Evolutionary conservation across 108 stramenopile species (phyloP).

Genomic region (Conticribra weissflogii): DNA sequence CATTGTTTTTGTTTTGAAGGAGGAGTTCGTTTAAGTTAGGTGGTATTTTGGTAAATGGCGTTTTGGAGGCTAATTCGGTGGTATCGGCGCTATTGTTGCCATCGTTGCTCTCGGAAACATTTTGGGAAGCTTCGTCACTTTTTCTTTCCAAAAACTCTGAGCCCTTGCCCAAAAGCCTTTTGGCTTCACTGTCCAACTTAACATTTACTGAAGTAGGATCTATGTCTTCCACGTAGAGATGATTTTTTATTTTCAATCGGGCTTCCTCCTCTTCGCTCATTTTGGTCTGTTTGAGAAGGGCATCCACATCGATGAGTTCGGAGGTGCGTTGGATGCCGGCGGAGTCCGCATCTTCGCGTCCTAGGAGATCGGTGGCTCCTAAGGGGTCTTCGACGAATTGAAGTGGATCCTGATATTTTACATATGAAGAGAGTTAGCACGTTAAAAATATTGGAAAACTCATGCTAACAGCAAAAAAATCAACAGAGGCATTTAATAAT

Average conservation of each 20-base stretch:
- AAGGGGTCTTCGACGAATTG: conserved; percentile 78
- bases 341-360: conserved; percentile 48
- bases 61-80: conserved; percentile 10
- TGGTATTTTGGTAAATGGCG: conserved; percentile 21
- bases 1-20: conserved; percentile 59
- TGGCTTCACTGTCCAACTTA: conserved; percentile 55
- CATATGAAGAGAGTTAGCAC: too few species aligned
- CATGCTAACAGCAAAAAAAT: background rate
- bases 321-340: conserved; percentile 35
- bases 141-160: conserved; percentile 20
- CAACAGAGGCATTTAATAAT: too few species aligned
- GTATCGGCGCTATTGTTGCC: background rate
- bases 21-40: conserved; percentile 29
- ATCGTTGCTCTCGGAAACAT: background rate
- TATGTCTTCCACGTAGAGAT: conserved; percentile 76
- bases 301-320: conserved; percentile 77
- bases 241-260: conserved; percentile 55
- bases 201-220: conserved; percentile 59
- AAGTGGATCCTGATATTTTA: conserved; percentile 40
- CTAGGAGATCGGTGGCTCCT: conserved; percentile 57
- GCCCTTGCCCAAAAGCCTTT: conserved; percentile 32
- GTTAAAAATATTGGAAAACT: too few species aligned
- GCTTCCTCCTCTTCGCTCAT: conserved; percentile 65
- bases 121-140: too few species aligned
- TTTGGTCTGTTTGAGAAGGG: conserved; percentile 50